Percentiles rank a stretch among this genome's conserved stretches.
These are phyloP conservation scores for Fusarium veterinarium DNA, from an alignment of 2,329 filamentous ascomycete species.

Conservation along the genomic window DNA sequence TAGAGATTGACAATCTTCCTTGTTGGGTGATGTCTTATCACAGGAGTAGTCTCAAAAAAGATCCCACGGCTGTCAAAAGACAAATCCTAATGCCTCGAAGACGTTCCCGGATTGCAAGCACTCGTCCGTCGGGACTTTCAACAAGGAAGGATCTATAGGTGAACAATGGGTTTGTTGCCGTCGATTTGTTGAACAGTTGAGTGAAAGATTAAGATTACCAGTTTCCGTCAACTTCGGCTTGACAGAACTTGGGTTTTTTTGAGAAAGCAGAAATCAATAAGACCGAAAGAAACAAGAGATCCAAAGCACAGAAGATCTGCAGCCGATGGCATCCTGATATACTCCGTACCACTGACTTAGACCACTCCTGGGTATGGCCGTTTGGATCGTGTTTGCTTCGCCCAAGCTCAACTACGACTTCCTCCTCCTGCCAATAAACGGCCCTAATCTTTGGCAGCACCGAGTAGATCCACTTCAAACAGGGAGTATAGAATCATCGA, in stretches of 20 bases:
- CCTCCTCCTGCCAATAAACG: conserved; percentile 32
- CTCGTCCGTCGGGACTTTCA: conserved; percentile 28
- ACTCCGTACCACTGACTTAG: conserved; percentile 43
- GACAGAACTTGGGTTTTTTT: not conserved
- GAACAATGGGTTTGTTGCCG: not conserved
- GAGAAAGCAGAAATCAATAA: conserved; percentile 7
- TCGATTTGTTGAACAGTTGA: not conserved
- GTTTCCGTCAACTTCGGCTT: not conserved
- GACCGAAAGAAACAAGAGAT: conserved; percentile 12
- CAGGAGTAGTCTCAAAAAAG: not conserved
- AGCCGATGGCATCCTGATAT: conserved; percentile 40
- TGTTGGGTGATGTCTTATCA: not conserved
- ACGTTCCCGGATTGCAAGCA: conserved; percentile 26
- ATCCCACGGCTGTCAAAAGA: not conserved
- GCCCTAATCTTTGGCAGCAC: conserved; percentile 21
- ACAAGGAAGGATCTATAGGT: conserved; percentile 7
- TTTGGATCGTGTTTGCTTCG: conserved; percentile 37
- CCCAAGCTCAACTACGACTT: conserved; percentile 4
- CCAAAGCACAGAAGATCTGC: conserved; percentile 27
- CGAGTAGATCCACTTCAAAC: conserved; percentile 19
- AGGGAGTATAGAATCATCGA: conserved; percentile 21
- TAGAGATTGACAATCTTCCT: conserved; percentile 15
- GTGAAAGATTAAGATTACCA: conserved; percentile 4
- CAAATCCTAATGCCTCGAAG: conserved; percentile 13
- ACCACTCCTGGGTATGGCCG: conserved; percentile 25